Percentiles rank a stretch among this genome's conserved stretches.
Evolutionary conservation across 148 eudicot species (phyloP).

Genomic region (Persicaria maculosa): DNA sequence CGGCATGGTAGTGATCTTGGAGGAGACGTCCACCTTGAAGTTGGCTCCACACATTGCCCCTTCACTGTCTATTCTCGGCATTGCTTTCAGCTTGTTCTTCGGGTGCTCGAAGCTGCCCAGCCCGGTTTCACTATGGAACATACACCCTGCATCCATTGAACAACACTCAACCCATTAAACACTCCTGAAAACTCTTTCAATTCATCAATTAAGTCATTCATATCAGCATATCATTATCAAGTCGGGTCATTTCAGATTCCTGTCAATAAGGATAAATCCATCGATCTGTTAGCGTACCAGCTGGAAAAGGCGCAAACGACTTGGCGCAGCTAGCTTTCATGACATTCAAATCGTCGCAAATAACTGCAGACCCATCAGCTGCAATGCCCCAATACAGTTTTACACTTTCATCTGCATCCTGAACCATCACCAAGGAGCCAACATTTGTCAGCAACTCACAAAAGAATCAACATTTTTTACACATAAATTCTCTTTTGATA

Average conservation of each 20-base stretch:
- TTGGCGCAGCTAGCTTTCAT: constrained; percentile 77
- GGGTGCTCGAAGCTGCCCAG: constrained; percentile 79
- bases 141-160: constrained; percentile 54
- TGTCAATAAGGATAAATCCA: too few species aligned
- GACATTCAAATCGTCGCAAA: constrained; percentile 52
- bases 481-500: too few species aligned
- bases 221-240: too few species aligned
- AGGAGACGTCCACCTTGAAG: constrained; percentile 61
- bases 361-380: constrained; percentile 70
- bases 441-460: not conserved
- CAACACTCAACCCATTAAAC: too few species aligned
- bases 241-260: too few species aligned
- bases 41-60: constrained; percentile 78
- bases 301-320: constrained; percentile 87
- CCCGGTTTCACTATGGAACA: constrained; percentile 74
- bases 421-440: not conserved
- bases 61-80: constrained; percentile 92
- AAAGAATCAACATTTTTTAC: not conserved
- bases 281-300: constrained; percentile 28
- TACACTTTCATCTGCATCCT: constrained; percentile 63
- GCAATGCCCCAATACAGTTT: constrained; percentile 78
- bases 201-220: too few species aligned
- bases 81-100: constrained; percentile 69
- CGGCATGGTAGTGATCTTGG: constrained; percentile 63
- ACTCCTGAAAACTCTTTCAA: too few species aligned